Conservation (phyloP, 1,284 basidiomycete species). For the Apiotrichum akiyoshidainum region DNA sequence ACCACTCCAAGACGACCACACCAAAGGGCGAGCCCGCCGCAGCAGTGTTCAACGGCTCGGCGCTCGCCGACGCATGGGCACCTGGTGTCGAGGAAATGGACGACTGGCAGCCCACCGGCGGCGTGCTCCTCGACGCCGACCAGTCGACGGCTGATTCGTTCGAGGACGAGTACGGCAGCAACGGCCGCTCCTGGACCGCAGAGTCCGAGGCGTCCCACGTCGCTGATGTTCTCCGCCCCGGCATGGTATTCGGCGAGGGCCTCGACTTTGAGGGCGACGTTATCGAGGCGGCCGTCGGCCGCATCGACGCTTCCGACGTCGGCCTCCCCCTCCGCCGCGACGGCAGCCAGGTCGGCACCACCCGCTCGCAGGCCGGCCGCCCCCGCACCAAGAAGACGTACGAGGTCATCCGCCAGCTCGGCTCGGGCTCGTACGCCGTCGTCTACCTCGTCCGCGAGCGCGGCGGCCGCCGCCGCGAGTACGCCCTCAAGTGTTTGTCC, state of each 20-base stretch:
- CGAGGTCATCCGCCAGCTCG: slow-evolving; percentile 77
- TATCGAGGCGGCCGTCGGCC: slow-evolving; percentile 43
- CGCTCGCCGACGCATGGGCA: slow-evolving; percentile 29
- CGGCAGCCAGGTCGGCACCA: slow-evolving; percentile 38
- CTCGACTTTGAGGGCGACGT: slow-evolving; percentile 47
- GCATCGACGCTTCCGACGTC: slow-evolving; percentile 22
- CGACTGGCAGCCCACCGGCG: slow-evolving; percentile 44
- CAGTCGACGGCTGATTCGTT: slow-evolving; percentile 9
- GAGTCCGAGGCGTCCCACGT: slow-evolving; percentile 24
- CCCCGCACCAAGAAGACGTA: slow-evolving; percentile 52
- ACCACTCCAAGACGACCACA: slow-evolving; percentile 35
- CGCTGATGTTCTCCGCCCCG: slow-evolving; percentile 36
- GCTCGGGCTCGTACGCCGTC: slow-evolving; percentile 85
- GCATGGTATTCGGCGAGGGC: slow-evolving; percentile 49
- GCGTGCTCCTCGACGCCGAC: slow-evolving; percentile 39
- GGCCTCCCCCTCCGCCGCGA: slow-evolving; percentile 40
- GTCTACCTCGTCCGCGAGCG: slow-evolving; percentile 90
- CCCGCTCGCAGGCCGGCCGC: slow-evolving; percentile 10
- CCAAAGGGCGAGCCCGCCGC: slow-evolving; percentile 17
- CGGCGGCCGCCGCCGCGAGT: slow-evolving; percentile 77
- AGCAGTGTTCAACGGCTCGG: not conserved
- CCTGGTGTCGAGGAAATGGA: slow-evolving; percentile 36
- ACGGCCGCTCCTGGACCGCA: slow-evolving; percentile 20
- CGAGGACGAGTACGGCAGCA: slow-evolving; percentile 23
- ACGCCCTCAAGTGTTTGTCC: slow-evolving; percentile 89